Percentiles rank a stretch among this genome's conserved stretches.
phyloP scores from a whole-genome alignment of 2,329 filamentous ascomycete genomes.

The Alternaria atra region DNA sequence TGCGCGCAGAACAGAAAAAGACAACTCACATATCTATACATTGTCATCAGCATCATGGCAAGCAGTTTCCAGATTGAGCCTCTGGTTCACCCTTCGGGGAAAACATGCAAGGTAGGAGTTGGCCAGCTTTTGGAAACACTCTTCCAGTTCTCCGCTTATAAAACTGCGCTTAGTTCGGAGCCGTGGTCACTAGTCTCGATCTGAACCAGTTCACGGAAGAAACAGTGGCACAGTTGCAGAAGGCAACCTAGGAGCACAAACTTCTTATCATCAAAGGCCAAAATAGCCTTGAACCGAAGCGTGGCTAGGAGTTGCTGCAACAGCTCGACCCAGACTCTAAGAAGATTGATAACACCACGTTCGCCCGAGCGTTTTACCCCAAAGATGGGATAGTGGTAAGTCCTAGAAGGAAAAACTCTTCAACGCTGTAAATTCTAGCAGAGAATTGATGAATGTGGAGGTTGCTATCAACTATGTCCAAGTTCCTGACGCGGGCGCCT shows the following conservation, averaged over 20 bases:
- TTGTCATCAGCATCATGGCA: neutral
- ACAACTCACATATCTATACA: neutral
- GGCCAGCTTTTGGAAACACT: neutral
- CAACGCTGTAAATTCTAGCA: neutral
- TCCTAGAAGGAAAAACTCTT: neutral
- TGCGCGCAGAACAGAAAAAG: neutral
- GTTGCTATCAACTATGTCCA: neutral
- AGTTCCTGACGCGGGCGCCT: slow-evolving; percentile 9
- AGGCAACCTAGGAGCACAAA: slow-evolving; percentile 10
- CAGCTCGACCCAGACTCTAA: slow-evolving; percentile 5
- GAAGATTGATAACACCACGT: slow-evolving; percentile 7
- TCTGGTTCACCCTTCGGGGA: slow-evolving; percentile 8
- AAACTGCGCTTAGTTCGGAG: slow-evolving; percentile 1
- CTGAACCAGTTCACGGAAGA: slow-evolving; percentile 9
- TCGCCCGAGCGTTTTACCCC: slow-evolving; percentile 7
- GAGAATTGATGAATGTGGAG: neutral
- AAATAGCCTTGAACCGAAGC: slow-evolving; percentile 4
- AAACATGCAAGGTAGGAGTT: slow-evolving; percentile 5
- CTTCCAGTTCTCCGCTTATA: neutral
- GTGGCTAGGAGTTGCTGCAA: slow-evolving; percentile 5
- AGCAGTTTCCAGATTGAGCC: slow-evolving; percentile 11
- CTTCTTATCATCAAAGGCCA: slow-evolving; percentile 13
- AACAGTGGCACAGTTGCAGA: neutral
- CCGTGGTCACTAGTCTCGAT: slow-evolving; percentile 8
- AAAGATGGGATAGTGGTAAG: slow-evolving; percentile 7